phyloP scores from a whole-genome alignment of 2,329 filamentous ascomycete species.

The Pseudogymnoascus sp. region DNA sequence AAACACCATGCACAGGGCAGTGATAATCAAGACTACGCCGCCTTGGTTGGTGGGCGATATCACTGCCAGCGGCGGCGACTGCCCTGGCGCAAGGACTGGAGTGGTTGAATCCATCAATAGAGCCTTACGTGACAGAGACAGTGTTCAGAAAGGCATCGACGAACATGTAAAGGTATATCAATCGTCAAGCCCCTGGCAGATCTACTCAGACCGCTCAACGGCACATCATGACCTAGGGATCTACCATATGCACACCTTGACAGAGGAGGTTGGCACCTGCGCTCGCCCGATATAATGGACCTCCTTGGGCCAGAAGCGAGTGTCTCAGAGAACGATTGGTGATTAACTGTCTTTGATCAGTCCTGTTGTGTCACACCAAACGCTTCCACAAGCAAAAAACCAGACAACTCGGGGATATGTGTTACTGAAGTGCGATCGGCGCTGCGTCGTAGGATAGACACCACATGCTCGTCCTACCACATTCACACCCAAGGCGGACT shows the following conservation, averaged over 20 bases:
- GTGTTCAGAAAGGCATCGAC: background rate
- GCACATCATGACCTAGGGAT: background rate
- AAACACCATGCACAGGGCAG: constrained; percentile 33
- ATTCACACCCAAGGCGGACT: background rate
- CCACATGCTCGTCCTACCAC: background rate
- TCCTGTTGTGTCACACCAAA: background rate
- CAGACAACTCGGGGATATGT: background rate
- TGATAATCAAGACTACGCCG: constrained; percentile 34
- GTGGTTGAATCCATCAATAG: background rate
- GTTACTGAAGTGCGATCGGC: background rate
- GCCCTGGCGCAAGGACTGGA: constrained; percentile 6
- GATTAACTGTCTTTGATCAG: background rate
- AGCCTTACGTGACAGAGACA: background rate
- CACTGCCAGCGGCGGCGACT: constrained; percentile 30
- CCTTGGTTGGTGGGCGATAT: constrained; percentile 33
- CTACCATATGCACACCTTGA: background rate
- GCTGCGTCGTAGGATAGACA: background rate
- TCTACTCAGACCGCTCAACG: background rate
- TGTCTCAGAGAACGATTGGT: background rate
- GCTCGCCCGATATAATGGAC: background rate
- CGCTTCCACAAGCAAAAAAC: background rate
- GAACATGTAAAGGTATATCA: constrained; percentile 1
- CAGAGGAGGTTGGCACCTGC: background rate
- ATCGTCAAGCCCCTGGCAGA: background rate
- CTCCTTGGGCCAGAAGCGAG: background rate